Base-by-base conservation (phyloP, 1,139 yeast genomes). In the Candida smagusa region DNA sequence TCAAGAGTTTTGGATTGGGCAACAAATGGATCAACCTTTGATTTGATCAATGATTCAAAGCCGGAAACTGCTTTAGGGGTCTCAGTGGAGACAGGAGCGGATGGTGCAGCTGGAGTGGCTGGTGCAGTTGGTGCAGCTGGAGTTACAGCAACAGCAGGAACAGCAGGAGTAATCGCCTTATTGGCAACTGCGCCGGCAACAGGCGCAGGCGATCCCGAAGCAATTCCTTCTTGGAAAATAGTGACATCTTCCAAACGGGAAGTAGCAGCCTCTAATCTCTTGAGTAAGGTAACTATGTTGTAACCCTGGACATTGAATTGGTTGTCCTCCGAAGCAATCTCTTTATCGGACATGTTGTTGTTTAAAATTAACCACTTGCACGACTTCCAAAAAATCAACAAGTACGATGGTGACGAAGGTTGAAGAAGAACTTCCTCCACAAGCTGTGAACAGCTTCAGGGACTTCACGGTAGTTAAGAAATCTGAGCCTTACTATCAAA, bases 161-260 rank as follows among this genome's bases (percentile, higher is more conserved):
- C 33, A 21, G 38, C 28, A 24, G 35, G 22, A 9, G 36, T 38
- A n/a, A 41, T 8, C 16, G 33, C 43, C 2, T 43, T 41, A 12
- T 35, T 42, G 34, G 45, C 37, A 23, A 43, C 39, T 11, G 45
- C 38, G 11, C 44, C 40, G 7, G 40, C 43, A 11, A 40, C 44
- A 19, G 43, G 26, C 19, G 34, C 33, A 7, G 26, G 12, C 8
- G 31, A 16, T 12, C 45, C 33, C 38, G 52, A 50, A 37, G 50
- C 51, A 26, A 60, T 54, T 34, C 76, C 82, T 46, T 83, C 86
- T 57, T 86, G 96, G 57, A 77, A 82, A 41, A 85, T 76, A 19
- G 95, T 85, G 40, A 89, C 80, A 60, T 89, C 96, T 55, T 89
- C 97, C 53, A 89, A 77, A 37, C 97, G 78, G 9, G 96, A 84